Percentiles rank a stretch among this genome's conserved stretches.
Conservation (phyloP, 106 monocot species). For the Platanthera guangdongensis region DNA sequence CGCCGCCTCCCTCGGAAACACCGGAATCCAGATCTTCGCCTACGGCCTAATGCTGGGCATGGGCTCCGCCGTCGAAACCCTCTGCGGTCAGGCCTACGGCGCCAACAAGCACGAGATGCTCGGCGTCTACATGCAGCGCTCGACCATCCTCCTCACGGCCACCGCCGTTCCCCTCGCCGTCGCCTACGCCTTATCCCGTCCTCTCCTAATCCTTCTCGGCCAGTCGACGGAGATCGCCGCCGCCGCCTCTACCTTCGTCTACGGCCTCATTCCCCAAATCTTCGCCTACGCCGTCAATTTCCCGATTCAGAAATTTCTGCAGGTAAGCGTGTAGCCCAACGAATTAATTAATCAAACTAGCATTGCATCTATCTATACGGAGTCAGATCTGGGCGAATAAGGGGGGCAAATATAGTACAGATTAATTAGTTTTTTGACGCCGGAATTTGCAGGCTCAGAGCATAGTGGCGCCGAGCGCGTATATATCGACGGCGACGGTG, state of each 20-base stretch:
- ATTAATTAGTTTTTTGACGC: neutral
- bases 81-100: slow-evolving; percentile 89
- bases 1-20: slow-evolving; percentile 78
- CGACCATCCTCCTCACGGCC: slow-evolving; percentile 52
- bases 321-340: neutral
- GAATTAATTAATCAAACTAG: too few relatives aligned
- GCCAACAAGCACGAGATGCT: slow-evolving; percentile 70
- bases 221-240: slow-evolving; percentile 58
- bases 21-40: slow-evolving; percentile 76
- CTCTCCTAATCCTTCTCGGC: slow-evolving; percentile 48
- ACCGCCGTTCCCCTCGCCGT: slow-evolving; percentile 59
- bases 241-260: slow-evolving; percentile 58
- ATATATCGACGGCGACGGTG: slow-evolving; percentile 40
- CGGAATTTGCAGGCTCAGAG: slow-evolving; percentile 41
- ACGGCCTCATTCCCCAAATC: slow-evolving; percentile 85
- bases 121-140: slow-evolving; percentile 76
- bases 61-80: slow-evolving; percentile 90
- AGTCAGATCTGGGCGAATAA: too few relatives aligned
- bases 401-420: too few relatives aligned
- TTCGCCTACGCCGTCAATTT: slow-evolving; percentile 86
- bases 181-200: slow-evolving; percentile 52
- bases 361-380: too few relatives aligned
- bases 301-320: slow-evolving; percentile 79
- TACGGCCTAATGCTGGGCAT: slow-evolving; percentile 93
- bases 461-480: slow-evolving; percentile 79